These are phyloP conservation scores for Arabidopsis arenosa DNA, from an alignment of 345 rosid species.

Conservation along the genomic window DNA sequence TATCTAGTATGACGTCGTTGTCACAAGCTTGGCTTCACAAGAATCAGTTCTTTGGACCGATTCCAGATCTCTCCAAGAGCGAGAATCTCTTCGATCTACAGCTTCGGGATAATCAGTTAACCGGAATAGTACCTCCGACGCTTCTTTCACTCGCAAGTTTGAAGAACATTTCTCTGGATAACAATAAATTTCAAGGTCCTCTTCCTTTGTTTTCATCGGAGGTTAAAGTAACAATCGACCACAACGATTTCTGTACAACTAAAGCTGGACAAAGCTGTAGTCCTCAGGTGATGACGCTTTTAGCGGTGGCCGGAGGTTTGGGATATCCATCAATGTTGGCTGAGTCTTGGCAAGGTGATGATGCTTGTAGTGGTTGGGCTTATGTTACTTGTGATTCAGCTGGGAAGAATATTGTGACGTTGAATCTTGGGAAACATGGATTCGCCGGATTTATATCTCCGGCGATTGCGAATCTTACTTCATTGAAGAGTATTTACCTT, in stretches of 20 bases:
- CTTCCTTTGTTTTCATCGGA: constrained; percentile 47
- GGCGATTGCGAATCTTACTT: constrained; percentile 58
- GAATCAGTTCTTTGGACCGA: constrained; percentile 70
- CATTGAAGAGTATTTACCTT: constrained; percentile 56
- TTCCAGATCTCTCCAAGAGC: constrained; percentile 76
- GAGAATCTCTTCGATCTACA: constrained; percentile 61
- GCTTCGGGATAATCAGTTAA: constrained; percentile 73
- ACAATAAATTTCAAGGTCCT: constrained; percentile 82
- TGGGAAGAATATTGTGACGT: constrained; percentile 44
- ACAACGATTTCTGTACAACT: constrained; percentile 53
- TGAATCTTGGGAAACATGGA: constrained; percentile 58
- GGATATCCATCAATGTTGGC: constrained; percentile 66
- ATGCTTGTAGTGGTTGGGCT: constrained; percentile 66
- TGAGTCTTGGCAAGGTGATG: constrained; percentile 74
- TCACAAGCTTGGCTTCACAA: constrained; percentile 73
- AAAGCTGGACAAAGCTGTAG: constrained; percentile 53
- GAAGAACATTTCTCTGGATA: constrained; percentile 55
- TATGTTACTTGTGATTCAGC: constrained; percentile 58
- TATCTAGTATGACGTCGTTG: constrained; percentile 62
- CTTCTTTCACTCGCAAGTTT: constrained; percentile 49
- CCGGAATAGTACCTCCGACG: constrained; percentile 65
- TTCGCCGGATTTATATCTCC: constrained; percentile 70
- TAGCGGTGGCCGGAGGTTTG: constrained; percentile 66
- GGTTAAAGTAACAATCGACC: constrained; percentile 45
- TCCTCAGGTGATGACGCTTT: constrained; percentile 63